Base-by-base conservation (phyloP, 2,329 filamentous ascomycete species). In the Colletotrichum siamense region DNA sequence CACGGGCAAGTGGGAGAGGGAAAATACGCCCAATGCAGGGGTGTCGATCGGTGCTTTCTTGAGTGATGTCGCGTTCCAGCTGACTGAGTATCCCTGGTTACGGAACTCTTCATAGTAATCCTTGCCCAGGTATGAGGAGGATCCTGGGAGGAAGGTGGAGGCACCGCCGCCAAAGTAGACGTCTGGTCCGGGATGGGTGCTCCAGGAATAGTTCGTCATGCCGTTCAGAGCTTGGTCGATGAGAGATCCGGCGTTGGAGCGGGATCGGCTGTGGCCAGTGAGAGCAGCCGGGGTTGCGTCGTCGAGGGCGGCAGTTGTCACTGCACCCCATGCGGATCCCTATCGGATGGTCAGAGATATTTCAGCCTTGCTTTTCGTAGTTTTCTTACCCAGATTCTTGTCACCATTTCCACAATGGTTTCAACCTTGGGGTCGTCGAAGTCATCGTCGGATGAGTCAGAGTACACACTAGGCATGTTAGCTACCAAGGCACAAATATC, bases 381-480 rank as follows among this genome's bases (percentile, higher is more conserved):
- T 8, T 0, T 12, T 87, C 91, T 88, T 73, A 92, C 90, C 84
- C 90, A 92, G 64, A 95, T 88, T 73, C 95, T 93, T 79, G 91
- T 89, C 85, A 96, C 93, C 74, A 97, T 89, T 84, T 96, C 94
- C n/a, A 94, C 92, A 81, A 98, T 95, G 8, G 93, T 95, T 87
- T 97, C 95, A 30, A 98, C 91, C 86, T 96, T 97, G 69, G 95
- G 95, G 81, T 98, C 95, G 82, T 98, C 95, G 78, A 95, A 95
- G 5, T 90, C 86, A 79, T 94, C 89, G 12, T 91, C 87, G 52
- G 94, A 95, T 0, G 94, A 95, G 83, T 98, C 95, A 44, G 90
- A 94, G 75, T 97, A 96, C 44, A 96, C 90, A 79, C 89, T 88
- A 2, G 13, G 55, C 30, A 1, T n/a, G 61, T 77, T 26, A 79